A percentile compares a stretch with the other conserved stretches of the same genome.
Conservation (phyloP, 345 rosid genomes). For the Salix exigua region DNA sequence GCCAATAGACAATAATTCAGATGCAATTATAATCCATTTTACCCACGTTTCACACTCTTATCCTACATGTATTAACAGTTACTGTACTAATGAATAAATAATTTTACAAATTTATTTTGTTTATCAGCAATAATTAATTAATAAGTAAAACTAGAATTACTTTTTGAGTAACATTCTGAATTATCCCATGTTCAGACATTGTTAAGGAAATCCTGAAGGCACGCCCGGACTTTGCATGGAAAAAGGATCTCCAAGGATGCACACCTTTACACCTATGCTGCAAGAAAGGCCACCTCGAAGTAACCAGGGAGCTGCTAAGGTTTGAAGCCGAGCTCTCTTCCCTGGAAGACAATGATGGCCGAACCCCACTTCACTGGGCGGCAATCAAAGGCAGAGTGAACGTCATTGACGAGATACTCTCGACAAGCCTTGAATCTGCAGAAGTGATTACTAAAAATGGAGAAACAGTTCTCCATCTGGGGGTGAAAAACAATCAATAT, state of each 20-base stretch:
- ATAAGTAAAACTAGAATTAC: no score
- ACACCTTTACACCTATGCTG: conserved; percentile 45
- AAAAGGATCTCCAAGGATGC: conserved; percentile 27
- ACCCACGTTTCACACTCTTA: no score
- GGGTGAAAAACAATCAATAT: conserved; percentile 39
- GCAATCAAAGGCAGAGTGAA: conserved; percentile 45
- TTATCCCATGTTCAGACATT: conserved; percentile 22
- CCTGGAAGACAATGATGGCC: conserved; percentile 37
- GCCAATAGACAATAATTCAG: no score
- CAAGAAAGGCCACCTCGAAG: conserved; percentile 44
- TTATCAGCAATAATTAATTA: no score
- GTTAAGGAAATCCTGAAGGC: conserved; percentile 32
- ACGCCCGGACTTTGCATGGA: conserved; percentile 39
- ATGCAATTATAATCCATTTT: no score
- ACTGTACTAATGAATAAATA: no score
- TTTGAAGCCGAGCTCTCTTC: conserved; percentile 33
- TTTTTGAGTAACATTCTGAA: neutral
- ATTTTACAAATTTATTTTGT: no score
- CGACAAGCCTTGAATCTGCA: conserved; percentile 26
- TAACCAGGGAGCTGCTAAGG: conserved; percentile 41
- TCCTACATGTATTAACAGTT: no score
- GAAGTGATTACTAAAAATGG: conserved; percentile 32
- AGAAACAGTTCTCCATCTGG: conserved; percentile 51
- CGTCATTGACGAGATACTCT: conserved; percentile 42
- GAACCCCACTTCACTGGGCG: conserved; percentile 51